A percentile compares a stretch with the other conserved stretches of the same genome.
Evolutionary conservation across 2,329 filamentous ascomycete species (phyloP).

Genomic region (Lecanosticta acicola): DNA sequence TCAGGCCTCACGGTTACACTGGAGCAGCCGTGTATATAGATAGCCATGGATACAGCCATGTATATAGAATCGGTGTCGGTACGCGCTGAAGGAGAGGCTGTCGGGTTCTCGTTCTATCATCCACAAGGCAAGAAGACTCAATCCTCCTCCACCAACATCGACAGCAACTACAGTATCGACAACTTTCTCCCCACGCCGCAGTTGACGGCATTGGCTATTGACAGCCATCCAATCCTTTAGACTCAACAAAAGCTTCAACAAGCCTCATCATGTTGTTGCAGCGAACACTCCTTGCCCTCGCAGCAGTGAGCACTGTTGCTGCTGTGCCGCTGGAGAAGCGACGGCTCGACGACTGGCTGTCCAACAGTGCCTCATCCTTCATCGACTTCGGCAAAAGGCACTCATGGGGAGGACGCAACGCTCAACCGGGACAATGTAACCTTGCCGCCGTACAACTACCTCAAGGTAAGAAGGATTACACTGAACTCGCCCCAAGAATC

Average conservation of each 20-base stretch:
- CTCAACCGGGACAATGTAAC: constrained; percentile 9
- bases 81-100: constrained; percentile 5
- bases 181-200: not conserved
- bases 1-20: not conserved
- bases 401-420: constrained; percentile 10
- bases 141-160: constrained; percentile 1
- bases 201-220: constrained; percentile 3
- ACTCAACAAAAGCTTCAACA: constrained; percentile 3
- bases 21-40: constrained; percentile 28
- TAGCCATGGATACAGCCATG: constrained; percentile 24
- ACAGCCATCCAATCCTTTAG: constrained; percentile 6
- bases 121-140: no score
- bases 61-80: constrained; percentile 23
- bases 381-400: constrained; percentile 15
- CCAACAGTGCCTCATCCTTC: constrained; percentile 7
- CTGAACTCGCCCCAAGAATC: not conserved
- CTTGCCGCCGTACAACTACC: constrained; percentile 15
- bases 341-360: constrained; percentile 14
- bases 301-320: constrained; percentile 13
- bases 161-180: not conserved
- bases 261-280: constrained; percentile 23
- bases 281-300: constrained; percentile 18
- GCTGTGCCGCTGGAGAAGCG: constrained; percentile 22
- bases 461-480: constrained; percentile 13
- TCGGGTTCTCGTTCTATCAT: no score